Evolutionary conservation across 345 rosid species (phyloP), one percentile per base, ranked within the genome.

Genomic region (Boechera divaricarpa): DNA sequence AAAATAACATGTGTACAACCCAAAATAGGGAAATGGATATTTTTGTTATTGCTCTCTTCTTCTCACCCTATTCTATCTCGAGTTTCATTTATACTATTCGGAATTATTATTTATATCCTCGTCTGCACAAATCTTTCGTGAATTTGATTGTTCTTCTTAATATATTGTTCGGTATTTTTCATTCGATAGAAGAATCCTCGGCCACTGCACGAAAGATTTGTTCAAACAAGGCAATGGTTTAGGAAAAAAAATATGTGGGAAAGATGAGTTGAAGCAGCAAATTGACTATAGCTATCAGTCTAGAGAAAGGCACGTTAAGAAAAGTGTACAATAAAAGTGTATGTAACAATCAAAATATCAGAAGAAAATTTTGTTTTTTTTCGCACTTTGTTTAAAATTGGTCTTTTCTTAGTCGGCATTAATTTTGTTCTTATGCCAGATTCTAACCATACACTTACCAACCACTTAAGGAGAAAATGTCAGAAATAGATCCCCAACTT

Each of bases 1-100:
- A 64, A 64, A 64, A n/a, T 42, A 64, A 45, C 39, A 45, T 64
- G 26, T 29, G 41, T 64, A 29, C 55, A 42, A 42, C 38, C 39
- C 54, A 64, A 45, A 29, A 24, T 13, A 41, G 12, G 4, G 16
- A 16, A 16, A 16, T 42, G 26, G 3, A 41, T 62, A 26, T 42
- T 7, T 36, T n/a, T 18, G 1, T 38, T 18, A 60, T 21, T 38
- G n/a, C n/a, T 13, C 24, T 26, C 11, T 39, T 39, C 32, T 39
- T 61, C 16, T 38, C 5, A 10, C 9, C 28, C 1, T 21, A 11
- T 39, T 39, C 10, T 39, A 62, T 62, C 51, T 6, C 24, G 47
- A 61, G n/a, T 21, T 61, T 38, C 48, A 11, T 58, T 58, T 58
- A 7, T 7, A 58, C 12, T 56, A 31, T 6, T 56, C 24, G 11